These are phyloP conservation scores for Suhomyces tanzawaensis DNA, from an alignment of 805 yeast genomes.

Conservation along the genomic window DNA sequence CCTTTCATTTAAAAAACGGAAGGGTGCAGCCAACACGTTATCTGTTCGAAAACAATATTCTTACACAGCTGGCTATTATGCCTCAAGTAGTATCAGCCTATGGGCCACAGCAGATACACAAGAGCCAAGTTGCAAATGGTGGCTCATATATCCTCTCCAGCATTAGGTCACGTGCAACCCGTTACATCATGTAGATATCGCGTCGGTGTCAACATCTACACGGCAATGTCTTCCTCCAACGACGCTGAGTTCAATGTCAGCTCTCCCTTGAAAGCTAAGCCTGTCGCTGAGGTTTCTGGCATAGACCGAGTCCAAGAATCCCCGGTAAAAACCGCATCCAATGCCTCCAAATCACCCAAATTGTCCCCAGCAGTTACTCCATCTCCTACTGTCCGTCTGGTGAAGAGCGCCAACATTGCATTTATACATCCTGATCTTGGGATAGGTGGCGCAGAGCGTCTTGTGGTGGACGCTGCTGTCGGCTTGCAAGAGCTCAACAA, in stretches of 20 bases:
- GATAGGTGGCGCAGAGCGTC: conserved; percentile 95
- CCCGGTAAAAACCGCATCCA: background rate
- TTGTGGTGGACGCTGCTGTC: conserved; percentile 94
- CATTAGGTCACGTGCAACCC: too few species aligned
- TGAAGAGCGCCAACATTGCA: conserved; percentile 53
- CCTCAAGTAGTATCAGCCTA: too few species aligned
- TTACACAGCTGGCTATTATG: too few species aligned
- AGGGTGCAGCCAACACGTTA: too few species aligned
- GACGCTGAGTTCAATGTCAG: background rate
- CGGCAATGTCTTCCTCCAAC: background rate
- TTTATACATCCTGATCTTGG: conserved; percentile 96
- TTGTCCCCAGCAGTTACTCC: background rate
- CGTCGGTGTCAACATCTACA: too few species aligned
- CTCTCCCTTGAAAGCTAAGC: background rate
- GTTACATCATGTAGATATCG: too few species aligned
- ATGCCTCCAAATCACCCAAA: background rate
- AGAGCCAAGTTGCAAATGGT: too few species aligned
- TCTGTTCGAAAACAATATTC: too few species aligned
- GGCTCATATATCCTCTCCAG: too few species aligned
- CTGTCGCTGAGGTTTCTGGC: background rate
- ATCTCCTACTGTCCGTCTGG: background rate
- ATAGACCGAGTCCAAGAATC: background rate
- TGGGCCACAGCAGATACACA: too few species aligned
- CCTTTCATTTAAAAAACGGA: too few species aligned
- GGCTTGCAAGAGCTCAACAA: conserved; percentile 67